These are phyloP conservation scores for Cyclanthera cordifolia DNA, from an alignment of 306 rosid genomes.

Conservation along the genomic window DNA sequence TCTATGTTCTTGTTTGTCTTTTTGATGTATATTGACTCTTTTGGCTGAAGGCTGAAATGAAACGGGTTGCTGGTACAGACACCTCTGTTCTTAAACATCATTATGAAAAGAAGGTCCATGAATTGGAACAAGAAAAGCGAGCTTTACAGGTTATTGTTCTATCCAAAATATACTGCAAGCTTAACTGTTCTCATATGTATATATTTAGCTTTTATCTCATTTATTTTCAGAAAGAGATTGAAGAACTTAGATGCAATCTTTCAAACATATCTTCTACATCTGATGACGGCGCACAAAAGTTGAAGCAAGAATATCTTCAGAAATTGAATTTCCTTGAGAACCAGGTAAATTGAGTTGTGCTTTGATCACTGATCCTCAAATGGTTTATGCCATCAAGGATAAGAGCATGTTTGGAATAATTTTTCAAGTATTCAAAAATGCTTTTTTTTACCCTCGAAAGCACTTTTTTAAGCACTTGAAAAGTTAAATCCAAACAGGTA, in stretches of 20 bases:
- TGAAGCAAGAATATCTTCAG: slow-evolving; percentile 81
- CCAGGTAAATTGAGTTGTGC: slow-evolving; percentile 42
- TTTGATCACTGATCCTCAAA: background rate
- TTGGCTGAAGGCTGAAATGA: slow-evolving; percentile 79
- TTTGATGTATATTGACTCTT: background rate
- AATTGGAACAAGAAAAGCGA: slow-evolving; percentile 81
- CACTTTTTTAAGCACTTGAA: no score
- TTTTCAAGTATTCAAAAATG: no score
- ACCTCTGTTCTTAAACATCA: slow-evolving; percentile 67
- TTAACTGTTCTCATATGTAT: background rate
- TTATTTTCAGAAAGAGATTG: slow-evolving; percentile 63
- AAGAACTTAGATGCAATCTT: slow-evolving; percentile 50
- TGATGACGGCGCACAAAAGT: slow-evolving; percentile 75
- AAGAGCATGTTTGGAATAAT: no score
- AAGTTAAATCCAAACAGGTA: background rate
- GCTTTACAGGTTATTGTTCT: slow-evolving; percentile 51
- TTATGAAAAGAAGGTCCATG: slow-evolving; percentile 85
- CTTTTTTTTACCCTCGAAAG: no score
- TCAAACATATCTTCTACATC: slow-evolving; percentile 56
- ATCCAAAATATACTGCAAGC: slow-evolving; percentile 9
- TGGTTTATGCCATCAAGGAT: no score
- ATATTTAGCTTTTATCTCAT: slow-evolving; percentile 1
- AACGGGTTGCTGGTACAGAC: slow-evolving; percentile 41
- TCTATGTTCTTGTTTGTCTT: background rate
- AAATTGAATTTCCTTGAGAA: slow-evolving; percentile 75